Conservation (phyloP, 2,329 filamentous ascomycete species). For the Hymenoscyphus occultus region DNA sequence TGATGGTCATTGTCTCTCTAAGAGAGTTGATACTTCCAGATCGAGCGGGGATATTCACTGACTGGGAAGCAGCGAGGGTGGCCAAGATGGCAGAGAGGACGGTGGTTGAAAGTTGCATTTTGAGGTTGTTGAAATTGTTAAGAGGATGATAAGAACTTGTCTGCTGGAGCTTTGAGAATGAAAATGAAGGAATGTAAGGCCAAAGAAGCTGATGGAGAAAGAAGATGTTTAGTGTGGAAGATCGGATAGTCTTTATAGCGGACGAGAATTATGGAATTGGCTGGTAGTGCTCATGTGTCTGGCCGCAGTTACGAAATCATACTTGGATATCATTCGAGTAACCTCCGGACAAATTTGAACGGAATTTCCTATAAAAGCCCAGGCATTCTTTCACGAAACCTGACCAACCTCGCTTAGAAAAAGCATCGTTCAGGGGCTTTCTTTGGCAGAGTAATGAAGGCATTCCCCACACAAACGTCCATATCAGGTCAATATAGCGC, state of each 20-base stretch:
- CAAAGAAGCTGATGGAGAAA: constrained; percentile 13
- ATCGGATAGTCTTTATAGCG: background rate
- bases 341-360: background rate
- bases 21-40: constrained; percentile 20
- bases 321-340: background rate
- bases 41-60: constrained; percentile 25
- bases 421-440: background rate
- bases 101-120: constrained; percentile 25
- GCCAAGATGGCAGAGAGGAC: constrained; percentile 22
- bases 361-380: background rate
- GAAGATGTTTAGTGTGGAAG: background rate
- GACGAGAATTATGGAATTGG: background rate
- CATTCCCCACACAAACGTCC: background rate
- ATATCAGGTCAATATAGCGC: background rate
- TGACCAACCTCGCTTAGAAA: background rate
- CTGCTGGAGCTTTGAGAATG: background rate
- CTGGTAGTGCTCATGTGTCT: background rate
- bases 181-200: constrained; percentile 12
- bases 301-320: background rate
- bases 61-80: constrained; percentile 22
- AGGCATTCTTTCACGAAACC: background rate
- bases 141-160: background rate
- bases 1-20: constrained; percentile 15
- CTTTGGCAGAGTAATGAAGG: background rate
- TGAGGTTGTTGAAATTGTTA: constrained; percentile 12